Evolutionary conservation across 78 protist genomes (phyloP).

Genomic region (Polysphondylium violaceum): DNA sequence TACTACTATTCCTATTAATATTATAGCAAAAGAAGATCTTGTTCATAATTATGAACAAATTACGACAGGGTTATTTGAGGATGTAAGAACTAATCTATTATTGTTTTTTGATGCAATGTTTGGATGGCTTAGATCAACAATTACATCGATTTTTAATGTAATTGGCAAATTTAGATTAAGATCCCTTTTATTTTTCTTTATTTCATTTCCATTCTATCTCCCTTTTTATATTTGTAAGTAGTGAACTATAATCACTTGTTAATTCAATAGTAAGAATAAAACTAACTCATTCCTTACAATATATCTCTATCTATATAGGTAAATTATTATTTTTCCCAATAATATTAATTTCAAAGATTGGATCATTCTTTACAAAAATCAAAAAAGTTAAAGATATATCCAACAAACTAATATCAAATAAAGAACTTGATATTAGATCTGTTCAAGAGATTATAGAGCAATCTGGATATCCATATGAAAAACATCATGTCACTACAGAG

Average conservation of each 20-base stretch:
- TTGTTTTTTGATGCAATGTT: conserved; percentile 42
- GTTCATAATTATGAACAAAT: conserved; percentile 69
- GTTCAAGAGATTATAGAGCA: conserved; percentile 73
- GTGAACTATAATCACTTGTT: no score
- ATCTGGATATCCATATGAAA: conserved; percentile 71
- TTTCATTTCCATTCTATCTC: conserved; percentile 40
- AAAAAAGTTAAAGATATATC: conserved; percentile 35
- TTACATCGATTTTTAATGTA: neutral
- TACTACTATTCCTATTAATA: neutral
- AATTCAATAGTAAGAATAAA: neutral
- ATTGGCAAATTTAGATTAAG: conserved; percentile 21
- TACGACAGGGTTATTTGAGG: conserved; percentile 69
- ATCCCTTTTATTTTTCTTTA: neutral
- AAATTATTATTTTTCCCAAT: conserved; percentile 15
- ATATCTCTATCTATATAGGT: no score
- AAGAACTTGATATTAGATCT: conserved; percentile 58
- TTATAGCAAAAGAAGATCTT: conserved; percentile 29
- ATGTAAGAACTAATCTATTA: conserved; percentile 52
- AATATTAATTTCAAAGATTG: neutral
- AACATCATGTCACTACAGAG: conserved; percentile 53
- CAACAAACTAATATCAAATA: conserved; percentile 29
- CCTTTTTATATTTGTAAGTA: conserved; percentile 44
- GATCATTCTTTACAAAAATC: conserved; percentile 1
- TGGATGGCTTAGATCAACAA: conserved; percentile 38
- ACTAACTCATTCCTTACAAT: neutral